Conservation (phyloP, 139 green algal species). For the Desmodesmus armatus region DNA sequence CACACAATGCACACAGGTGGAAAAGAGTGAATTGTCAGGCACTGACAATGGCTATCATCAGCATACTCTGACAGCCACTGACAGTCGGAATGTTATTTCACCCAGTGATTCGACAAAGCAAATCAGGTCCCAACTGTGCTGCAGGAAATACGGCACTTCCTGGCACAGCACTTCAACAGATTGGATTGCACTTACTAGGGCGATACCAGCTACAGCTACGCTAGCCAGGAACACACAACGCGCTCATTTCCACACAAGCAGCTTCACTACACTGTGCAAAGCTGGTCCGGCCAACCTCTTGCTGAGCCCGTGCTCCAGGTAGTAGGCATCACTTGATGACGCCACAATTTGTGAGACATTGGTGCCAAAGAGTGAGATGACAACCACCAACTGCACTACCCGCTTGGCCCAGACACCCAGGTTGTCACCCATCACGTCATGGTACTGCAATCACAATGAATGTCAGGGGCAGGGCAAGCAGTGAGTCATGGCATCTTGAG, state of each 20-base stretch:
- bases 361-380: slow-evolving; percentile 34
- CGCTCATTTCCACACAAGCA: too few relatives aligned
- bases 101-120: too few relatives aligned
- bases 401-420: slow-evolving; percentile 16
- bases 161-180: too few relatives aligned
- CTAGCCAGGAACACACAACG: too few relatives aligned
- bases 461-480: neutral
- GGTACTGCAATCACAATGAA: slow-evolving; percentile 4
- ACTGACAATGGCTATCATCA: neutral
- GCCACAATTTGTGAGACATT: slow-evolving; percentile 43
- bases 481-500: too few relatives aligned
- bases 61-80: too few relatives aligned
- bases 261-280: too few relatives aligned
- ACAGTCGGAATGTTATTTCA: neutral
- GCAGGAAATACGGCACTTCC: too few relatives aligned
- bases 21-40: too few relatives aligned
- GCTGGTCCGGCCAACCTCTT: slow-evolving; percentile 34
- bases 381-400: slow-evolving; percentile 39
- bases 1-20: neutral
- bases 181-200: too few relatives aligned
- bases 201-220: too few relatives aligned
- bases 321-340: slow-evolving; percentile 23
- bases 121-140: too few relatives aligned
- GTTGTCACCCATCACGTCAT: slow-evolving; percentile 28
- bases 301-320: slow-evolving; percentile 9